A percentile compares a stretch with the other conserved stretches of the same genome.
Evolutionary conservation across 2,329 filamentous ascomycete species (phyloP).

Genomic region (Claviceps spartinae): DNA sequence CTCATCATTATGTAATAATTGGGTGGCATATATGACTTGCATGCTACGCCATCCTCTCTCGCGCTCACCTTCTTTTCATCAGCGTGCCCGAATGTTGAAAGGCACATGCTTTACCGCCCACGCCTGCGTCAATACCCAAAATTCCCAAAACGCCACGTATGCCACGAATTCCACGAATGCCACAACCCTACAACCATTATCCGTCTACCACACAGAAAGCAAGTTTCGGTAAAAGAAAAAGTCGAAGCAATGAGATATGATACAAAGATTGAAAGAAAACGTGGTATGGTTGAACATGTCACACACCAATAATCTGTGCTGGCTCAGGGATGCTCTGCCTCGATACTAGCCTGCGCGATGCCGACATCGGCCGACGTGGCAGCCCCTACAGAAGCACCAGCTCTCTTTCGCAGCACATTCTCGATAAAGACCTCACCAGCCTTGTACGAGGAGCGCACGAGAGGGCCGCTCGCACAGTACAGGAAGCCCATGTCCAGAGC

Average conservation of each 20-base stretch:
- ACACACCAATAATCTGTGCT: no score
- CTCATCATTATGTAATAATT: no score
- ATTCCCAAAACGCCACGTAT: slow-evolving; percentile 3
- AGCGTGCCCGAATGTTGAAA: not conserved
- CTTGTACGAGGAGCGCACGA: slow-evolving; percentile 94
- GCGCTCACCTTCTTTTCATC: no score
- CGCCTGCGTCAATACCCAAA: not conserved
- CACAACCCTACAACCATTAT: no score
- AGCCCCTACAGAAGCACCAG: slow-evolving; percentile 24
- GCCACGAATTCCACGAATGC: not conserved
- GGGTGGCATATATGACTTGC: no score
- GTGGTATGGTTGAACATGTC: no score
- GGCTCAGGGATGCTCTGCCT: slow-evolving; percentile 14
- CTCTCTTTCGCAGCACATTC: slow-evolving; percentile 84
- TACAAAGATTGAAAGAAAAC: no score
- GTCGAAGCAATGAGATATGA: no score
- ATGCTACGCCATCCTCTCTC: no score
- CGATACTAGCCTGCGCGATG: slow-evolving; percentile 26
- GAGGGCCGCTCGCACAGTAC: slow-evolving; percentile 85
- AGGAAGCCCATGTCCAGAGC: slow-evolving; percentile 92
- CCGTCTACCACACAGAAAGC: no score
- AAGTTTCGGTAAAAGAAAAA: no score
- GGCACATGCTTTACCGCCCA: not conserved
- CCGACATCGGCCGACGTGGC: slow-evolving; percentile 13
- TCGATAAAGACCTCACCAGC: slow-evolving; percentile 97